Evolutionary conservation across 1,284 basidiomycete species (phyloP).

Genomic region (Cutaneotrichosporon arboriforme): DNA sequence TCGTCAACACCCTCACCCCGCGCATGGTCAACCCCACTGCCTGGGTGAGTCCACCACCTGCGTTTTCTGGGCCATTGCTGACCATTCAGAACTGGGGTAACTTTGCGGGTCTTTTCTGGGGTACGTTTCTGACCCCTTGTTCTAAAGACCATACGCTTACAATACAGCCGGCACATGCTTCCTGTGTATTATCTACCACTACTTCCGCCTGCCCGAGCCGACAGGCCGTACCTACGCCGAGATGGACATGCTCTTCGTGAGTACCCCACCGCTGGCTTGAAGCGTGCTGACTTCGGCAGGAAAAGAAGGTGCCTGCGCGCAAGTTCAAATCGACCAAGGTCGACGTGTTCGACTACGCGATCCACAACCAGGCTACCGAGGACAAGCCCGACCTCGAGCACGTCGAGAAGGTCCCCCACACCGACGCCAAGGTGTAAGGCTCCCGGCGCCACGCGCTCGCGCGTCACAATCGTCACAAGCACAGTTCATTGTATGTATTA

Average conservation of each 20-base stretch:
- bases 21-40: conserved; percentile 50
- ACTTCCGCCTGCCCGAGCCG: too few species aligned
- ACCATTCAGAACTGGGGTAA: conserved; percentile 48
- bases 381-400: conserved; percentile 16
- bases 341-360: background rate
- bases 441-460: too few species aligned
- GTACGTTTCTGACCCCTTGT: conserved; percentile 10
- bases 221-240: too few species aligned
- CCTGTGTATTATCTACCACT: conserved; percentile 37
- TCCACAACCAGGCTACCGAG: conserved; percentile 16
- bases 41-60: conserved; percentile 24
- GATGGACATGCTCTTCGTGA: too few species aligned
- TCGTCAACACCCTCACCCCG: conserved; percentile 43
- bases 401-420: conserved; percentile 1
- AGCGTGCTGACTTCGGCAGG: conserved; percentile 21
- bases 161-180: conserved; percentile 43
- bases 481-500: too few species aligned
- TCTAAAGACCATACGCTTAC: conserved; percentile 27
- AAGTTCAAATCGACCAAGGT: too few species aligned
- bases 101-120: conserved; percentile 24
- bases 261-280: conserved; percentile 19
- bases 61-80: background rate
- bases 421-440: too few species aligned
- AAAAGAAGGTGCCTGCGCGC: conserved; percentile 11
- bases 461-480: too few species aligned